Conservation (phyloP, 2,329 filamentous ascomycete species). For the Podosphaera xanthii region DNA sequence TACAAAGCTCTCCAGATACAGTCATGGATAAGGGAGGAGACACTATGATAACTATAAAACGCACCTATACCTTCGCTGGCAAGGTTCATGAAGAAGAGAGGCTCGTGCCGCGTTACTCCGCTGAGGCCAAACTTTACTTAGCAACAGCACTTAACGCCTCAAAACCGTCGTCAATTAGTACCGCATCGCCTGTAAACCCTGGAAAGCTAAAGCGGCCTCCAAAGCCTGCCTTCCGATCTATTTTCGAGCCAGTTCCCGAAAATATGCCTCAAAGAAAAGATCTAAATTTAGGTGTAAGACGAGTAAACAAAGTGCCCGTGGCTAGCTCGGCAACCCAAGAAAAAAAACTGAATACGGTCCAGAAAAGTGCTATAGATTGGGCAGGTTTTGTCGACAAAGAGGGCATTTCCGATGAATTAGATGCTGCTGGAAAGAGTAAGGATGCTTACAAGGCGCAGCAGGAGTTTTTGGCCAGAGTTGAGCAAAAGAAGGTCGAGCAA, state of each 20-base stretch:
- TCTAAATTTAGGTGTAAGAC: conserved; percentile 31
- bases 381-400: conserved; percentile 49
- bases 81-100: conserved; percentile 51
- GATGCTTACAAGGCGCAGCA: conserved; percentile 37
- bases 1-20: conserved; percentile 6
- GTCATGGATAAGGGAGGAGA: conserved; percentile 15
- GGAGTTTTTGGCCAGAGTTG: conserved; percentile 42
- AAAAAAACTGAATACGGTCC: conserved; percentile 47
- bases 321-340: conserved; percentile 20
- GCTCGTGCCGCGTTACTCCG: conserved; percentile 38
- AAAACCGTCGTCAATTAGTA: conserved; percentile 9
- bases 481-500: conserved; percentile 37
- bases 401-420: conserved; percentile 45
- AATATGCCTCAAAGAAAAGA: conserved; percentile 25
- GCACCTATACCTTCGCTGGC: conserved; percentile 54
- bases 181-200: conserved; percentile 21
- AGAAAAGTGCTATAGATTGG: conserved; percentile 55
- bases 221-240: conserved; percentile 25
- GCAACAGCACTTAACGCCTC: conserved; percentile 21
- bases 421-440: conserved; percentile 40
- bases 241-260: conserved; percentile 34
- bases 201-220: conserved; percentile 14
- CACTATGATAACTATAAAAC: conserved; percentile 36
- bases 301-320: conserved; percentile 2
- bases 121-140: conserved; percentile 41